phyloP scores from a whole-genome alignment of 2,329 filamentous ascomycete genomes.

The Grosmannia huntii region DNA sequence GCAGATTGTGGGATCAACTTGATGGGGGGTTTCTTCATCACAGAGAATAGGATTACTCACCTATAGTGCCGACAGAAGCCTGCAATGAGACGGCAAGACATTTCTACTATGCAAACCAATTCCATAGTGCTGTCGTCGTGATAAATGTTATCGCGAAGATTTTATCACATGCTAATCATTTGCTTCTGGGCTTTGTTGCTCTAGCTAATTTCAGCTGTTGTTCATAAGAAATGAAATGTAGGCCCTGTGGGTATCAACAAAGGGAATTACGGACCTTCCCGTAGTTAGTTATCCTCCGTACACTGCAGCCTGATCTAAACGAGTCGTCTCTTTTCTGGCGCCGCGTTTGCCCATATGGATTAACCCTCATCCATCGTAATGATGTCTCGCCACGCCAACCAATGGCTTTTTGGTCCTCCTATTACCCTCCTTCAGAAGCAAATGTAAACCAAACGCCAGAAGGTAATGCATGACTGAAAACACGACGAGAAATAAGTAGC shows the following conservation, averaged over 20 bases:
- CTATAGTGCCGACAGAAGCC: too few relatives aligned
- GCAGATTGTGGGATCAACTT: too few relatives aligned
- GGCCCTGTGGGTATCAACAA: neutral
- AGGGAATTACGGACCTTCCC: neutral
- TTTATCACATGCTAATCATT: neutral
- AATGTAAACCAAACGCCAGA: conserved; percentile 2
- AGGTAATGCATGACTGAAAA: conserved; percentile 1
- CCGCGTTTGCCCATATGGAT: neutral
- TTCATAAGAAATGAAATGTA: neutral
- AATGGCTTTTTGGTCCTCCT: neutral
- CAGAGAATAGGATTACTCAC: too few relatives aligned
- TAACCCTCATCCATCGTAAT: neutral
- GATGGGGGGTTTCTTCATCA: conserved; percentile 34
- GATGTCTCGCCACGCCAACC: neutral
- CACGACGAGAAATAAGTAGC: neutral
- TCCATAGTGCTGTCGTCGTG: too few relatives aligned
- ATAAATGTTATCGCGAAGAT: neutral
- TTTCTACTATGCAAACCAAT: too few relatives aligned
- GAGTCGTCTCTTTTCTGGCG: neutral
- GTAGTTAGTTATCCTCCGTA: neutral
- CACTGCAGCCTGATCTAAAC: neutral
- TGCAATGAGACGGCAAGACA: too few relatives aligned
- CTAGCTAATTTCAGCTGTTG: neutral
- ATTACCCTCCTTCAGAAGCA: neutral
- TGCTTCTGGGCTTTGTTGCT: neutral